Conservation (phyloP, 2,329 filamentous ascomycete genomes). For the Madurella mycetomatis region DNA sequence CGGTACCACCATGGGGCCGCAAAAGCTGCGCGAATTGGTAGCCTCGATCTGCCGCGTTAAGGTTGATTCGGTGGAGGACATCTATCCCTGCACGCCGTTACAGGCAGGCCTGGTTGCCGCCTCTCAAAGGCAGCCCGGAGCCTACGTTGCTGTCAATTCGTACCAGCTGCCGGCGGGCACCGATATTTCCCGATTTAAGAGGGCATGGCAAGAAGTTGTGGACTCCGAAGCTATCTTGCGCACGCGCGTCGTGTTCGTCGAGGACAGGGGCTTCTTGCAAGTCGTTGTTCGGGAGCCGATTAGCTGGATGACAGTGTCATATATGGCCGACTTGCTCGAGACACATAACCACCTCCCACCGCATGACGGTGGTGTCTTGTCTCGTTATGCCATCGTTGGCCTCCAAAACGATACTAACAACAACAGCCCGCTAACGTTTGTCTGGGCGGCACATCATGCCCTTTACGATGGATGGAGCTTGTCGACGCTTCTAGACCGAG, state of each 20-base stretch:
- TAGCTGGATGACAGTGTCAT: slow-evolving; percentile 9
- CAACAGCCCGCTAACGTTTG: slow-evolving; percentile 11
- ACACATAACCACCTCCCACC: slow-evolving; percentile 19
- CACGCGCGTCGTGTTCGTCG: slow-evolving; percentile 12
- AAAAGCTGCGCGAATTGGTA: slow-evolving; percentile 10
- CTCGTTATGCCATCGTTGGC: slow-evolving; percentile 16
- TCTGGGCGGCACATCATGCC: slow-evolving; percentile 24
- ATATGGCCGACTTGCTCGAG: not conserved
- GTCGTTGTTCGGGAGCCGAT: slow-evolving; percentile 19
- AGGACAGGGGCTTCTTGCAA: slow-evolving; percentile 19
- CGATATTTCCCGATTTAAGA: slow-evolving; percentile 13
- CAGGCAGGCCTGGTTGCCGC: slow-evolving; percentile 46
- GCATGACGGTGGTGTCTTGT: slow-evolving; percentile 20
- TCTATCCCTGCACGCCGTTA: slow-evolving; percentile 22
- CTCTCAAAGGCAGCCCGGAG: slow-evolving; percentile 45
- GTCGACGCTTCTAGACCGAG: slow-evolving; percentile 18
- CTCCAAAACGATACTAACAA: not conserved
- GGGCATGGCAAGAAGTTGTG: slow-evolving; percentile 13
- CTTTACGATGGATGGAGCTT: slow-evolving; percentile 27
- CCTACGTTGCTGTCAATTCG: slow-evolving; percentile 49
- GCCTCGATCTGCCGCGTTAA: slow-evolving; percentile 31
- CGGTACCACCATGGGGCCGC: not conserved
- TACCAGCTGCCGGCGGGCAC: slow-evolving; percentile 32
- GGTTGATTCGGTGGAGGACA: slow-evolving; percentile 40
- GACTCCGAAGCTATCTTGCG: slow-evolving; percentile 8